These are phyloP conservation scores for Solanum arcanum DNA, from an alignment of 257 asterid species.

Conservation along the genomic window DNA sequence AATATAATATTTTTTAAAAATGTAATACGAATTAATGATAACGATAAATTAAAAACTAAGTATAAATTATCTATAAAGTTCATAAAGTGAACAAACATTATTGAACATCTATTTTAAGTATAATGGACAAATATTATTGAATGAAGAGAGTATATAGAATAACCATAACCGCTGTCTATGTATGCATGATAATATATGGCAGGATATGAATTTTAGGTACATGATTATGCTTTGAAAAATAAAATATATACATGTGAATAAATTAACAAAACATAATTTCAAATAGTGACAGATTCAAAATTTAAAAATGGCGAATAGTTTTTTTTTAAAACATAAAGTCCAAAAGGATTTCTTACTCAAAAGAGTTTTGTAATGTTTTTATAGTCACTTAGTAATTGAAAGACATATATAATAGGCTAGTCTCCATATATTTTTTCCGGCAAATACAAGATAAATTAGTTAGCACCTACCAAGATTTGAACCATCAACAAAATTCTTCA, in stretches of 20 bases:
- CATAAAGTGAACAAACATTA: too few relatives aligned
- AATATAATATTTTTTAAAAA: too few relatives aligned
- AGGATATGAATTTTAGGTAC: not conserved
- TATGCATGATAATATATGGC: not conserved
- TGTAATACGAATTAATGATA: too few relatives aligned
- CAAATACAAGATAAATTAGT: not conserved
- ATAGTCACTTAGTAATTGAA: not conserved
- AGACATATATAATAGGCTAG: not conserved
- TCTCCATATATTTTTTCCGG: not conserved
- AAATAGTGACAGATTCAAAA: rapidly evolving
- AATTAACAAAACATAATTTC: not conserved
- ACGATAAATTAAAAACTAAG: too few relatives aligned
- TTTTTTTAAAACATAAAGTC: not conserved
- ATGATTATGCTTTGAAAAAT: too few relatives aligned
- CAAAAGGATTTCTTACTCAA: not conserved
- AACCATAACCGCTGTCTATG: too few relatives aligned
- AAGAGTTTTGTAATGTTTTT: not conserved
- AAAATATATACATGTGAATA: too few relatives aligned
- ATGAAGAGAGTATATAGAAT: too few relatives aligned
- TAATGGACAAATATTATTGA: too few relatives aligned
- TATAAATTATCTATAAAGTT: too few relatives aligned
- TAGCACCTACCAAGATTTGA: not conserved
- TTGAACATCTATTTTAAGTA: too few relatives aligned
- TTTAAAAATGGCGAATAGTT: too few relatives aligned
- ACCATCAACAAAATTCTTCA: not conserved